Evolutionary conservation across 352 stramenopile genomes (phyloP), one percentile per base, ranked within the genome.

Genomic region (Thalassiosira hispida): DNA sequence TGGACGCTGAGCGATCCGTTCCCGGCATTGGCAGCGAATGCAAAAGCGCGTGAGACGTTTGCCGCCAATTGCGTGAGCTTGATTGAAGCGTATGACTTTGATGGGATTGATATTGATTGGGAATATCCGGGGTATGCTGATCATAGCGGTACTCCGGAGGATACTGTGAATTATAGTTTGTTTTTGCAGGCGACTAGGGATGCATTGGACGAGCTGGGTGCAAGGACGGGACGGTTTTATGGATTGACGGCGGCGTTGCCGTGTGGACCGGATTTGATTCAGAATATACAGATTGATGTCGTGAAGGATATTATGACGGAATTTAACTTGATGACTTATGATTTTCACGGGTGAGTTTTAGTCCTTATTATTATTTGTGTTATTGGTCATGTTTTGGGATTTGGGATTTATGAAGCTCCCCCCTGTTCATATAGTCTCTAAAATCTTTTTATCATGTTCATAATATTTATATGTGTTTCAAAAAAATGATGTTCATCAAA

Each of bases 1-100:
- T 85, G 71, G 71, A 79, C 31, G 4, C 49, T 87, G 5, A 73
- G 42, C 57, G 74, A 80, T 49, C 57, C 57, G 5, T 83, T 86
- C 31, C 59, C 52, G 5, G 57, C 65, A 0, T 63, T 82, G 56
- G 67, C 73, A 6, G 73, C 72, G 14, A 65, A 49, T 55, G 14
- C 42, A n/a, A 31, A 9, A 12, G 46, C 60, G 1, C 23, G 73
- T 46, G 38, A 53, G 2, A 46, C 40, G 12, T 82, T 86, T 59
- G 79, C 73, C 7, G 9, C 35, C 2, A 76, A 82, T 35, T 86
- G 79, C 60, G 67, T 77, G 1, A 38, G 69, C 12, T 35, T 86
- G 6, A 69, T 86, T 27, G n/a, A 67, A 33, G 42, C 66, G 0
- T 76, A 86, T 55, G 75, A 68, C 23, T 86, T 86, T 57, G 79